A percentile compares a stretch with the other conserved stretches of the same genome.
Evolutionary conservation across 805 yeast species (phyloP).

Genomic region (Metschnikowia kunwiensis): DNA sequence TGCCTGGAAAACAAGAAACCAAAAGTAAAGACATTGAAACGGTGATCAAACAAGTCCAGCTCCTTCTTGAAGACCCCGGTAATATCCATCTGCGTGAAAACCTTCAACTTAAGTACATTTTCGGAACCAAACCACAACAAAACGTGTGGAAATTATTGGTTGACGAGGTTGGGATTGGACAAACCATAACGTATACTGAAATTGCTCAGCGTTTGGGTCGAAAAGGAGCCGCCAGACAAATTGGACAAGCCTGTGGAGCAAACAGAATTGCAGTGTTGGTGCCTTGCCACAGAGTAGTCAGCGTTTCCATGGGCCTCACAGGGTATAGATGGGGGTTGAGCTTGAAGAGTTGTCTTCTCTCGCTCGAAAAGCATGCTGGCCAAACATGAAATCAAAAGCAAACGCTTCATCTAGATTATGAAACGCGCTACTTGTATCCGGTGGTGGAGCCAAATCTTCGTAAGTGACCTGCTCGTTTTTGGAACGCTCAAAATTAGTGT

Average conservation of each 20-base stretch:
- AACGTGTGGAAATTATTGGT: conserved; percentile 36
- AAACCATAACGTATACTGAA: conserved; percentile 29
- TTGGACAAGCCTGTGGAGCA: conserved; percentile 41
- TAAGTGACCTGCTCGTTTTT: conserved; percentile 5
- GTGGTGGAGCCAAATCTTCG: conserved; percentile 8
- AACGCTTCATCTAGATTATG: conserved; percentile 9
- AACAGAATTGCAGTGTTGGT: conserved; percentile 38
- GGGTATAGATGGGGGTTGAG: conserved; percentile 40
- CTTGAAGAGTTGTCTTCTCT: conserved; percentile 24
- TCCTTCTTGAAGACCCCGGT: conserved; percentile 9
- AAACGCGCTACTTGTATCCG: conserved; percentile 2
- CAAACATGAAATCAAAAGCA: conserved; percentile 14
- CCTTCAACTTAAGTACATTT: conserved; percentile 18
- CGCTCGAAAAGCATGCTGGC: conserved; percentile 11
- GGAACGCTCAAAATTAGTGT: conserved; percentile 2
- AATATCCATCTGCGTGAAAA: conserved; percentile 1
- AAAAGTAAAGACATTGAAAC: not conserved
- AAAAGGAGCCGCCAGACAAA: conserved; percentile 33
- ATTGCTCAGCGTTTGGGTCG: conserved; percentile 31
- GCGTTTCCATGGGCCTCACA: conserved; percentile 27
- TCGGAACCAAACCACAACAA: conserved; percentile 40
- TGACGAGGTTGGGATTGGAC: conserved; percentile 25
- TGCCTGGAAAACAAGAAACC: conserved; percentile 9
- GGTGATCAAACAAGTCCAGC: conserved; percentile 1
- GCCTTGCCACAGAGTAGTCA: conserved; percentile 44